Evolutionary conservation across 2,329 filamentous ascomycete species (phyloP).

Genomic region (Botryotinia calthae): DNA sequence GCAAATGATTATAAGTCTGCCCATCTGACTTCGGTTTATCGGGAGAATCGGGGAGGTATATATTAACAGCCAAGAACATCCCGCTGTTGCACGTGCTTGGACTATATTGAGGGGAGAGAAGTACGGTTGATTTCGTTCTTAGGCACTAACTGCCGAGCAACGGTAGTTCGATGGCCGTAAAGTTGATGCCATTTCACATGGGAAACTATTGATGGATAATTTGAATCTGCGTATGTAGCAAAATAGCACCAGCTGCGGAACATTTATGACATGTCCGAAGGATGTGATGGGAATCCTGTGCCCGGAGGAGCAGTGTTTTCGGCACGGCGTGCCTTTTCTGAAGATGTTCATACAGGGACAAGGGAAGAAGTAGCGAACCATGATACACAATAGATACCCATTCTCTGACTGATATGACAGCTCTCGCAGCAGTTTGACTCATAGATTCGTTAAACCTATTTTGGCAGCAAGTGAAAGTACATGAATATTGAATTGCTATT

Average conservation of each 20-base stretch:
- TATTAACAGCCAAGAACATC: constrained; percentile 5
- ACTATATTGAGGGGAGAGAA: neutral
- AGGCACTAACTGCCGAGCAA: neutral
- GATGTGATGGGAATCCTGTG: neutral
- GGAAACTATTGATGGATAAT: constrained; percentile 8
- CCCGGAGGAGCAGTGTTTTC: neutral
- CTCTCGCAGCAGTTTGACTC: neutral
- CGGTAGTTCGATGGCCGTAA: neutral
- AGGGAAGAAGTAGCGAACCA: neutral
- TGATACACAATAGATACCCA: too few relatives aligned
- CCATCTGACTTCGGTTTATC: neutral
- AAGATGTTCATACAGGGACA: neutral
- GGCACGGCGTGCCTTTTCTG: too few relatives aligned
- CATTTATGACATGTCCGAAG: neutral
- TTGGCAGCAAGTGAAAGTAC: neutral
- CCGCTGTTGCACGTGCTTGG: neutral
- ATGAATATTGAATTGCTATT: neutral
- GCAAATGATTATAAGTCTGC: neutral
- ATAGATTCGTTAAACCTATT: too few relatives aligned
- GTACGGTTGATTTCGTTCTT: neutral
- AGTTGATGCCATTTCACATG: neutral
- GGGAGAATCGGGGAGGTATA: neutral
- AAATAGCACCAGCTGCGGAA: neutral
- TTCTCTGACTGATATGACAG: neutral
- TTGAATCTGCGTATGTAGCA: neutral